These are phyloP conservation scores for Beauveria varroae DNA, from an alignment of 2,329 filamentous ascomycete genomes.

Conservation along the genomic window DNA sequence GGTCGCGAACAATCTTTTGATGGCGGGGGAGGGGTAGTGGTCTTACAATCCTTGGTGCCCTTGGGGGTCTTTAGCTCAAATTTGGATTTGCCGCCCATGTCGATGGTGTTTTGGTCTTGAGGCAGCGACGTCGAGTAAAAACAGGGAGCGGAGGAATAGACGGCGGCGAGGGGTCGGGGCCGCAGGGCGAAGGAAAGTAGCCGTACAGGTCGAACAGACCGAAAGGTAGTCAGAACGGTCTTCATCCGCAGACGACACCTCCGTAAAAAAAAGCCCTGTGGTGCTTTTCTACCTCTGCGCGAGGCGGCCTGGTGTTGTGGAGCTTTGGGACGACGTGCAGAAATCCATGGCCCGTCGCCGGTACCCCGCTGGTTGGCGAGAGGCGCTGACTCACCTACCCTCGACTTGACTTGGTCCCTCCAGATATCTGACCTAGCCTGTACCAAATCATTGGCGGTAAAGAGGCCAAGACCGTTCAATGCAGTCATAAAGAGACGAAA, in stretches of 20 bases:
- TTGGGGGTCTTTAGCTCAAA: conserved; percentile 83
- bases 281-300: conserved; percentile 8
- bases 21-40: conserved; percentile 5
- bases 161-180: neutral
- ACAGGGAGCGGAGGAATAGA: neutral
- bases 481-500: neutral
- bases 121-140: neutral
- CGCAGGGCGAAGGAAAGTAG: conserved; percentile 5
- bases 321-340: conserved; percentile 10
- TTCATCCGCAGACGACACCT: conserved; percentile 11
- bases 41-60: conserved; percentile 74
- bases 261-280: conserved; percentile 10
- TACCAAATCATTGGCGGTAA: neutral
- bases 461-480: too few species aligned
- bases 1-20: neutral
- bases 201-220: conserved; percentile 11
- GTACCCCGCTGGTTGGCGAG: neutral
- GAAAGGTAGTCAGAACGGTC: conserved; percentile 9
- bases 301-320: conserved; percentile 11
- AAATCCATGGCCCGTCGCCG: neutral
- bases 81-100: conserved; percentile 36
- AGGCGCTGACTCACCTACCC: conserved; percentile 1
- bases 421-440: neutral
- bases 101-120: conserved; percentile 9
- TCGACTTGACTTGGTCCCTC: neutral